These are phyloP conservation scores for Cordyceps farinosa DNA, from an alignment of 2,329 filamentous ascomycete species.

Conservation along the genomic window DNA sequence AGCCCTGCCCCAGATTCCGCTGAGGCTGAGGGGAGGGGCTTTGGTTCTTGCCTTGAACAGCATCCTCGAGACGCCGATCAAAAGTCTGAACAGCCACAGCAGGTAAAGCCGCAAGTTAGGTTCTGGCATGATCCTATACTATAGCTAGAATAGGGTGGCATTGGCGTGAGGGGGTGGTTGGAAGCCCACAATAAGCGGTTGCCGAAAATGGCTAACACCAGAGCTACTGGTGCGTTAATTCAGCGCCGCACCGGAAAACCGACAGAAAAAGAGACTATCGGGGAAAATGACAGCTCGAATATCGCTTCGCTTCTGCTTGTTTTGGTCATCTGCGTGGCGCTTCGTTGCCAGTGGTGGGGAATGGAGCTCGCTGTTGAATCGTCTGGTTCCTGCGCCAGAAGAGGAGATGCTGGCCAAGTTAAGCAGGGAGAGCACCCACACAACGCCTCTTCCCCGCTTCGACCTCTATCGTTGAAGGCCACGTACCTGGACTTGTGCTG, in stretches of 20 bases:
- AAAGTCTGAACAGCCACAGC: not conserved
- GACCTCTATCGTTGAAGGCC: not conserved
- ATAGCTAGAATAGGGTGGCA: not conserved
- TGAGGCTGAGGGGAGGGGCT: not conserved
- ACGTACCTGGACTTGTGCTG: not conserved
- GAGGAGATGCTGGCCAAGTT: conserved; percentile 12
- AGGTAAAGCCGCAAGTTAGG: not conserved
- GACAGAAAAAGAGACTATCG: not conserved
- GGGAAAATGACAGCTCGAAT: not conserved
- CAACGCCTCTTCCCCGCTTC: conserved; percentile 3
- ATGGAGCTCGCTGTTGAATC: not conserved
- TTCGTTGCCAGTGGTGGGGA: not conserved
- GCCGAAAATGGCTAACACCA: not conserved
- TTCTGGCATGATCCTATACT: not conserved
- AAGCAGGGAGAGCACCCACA: conserved; percentile 15
- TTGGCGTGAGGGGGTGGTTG: conserved; percentile 5
- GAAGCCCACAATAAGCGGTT: not conserved
- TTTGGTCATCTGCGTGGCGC: not conserved
- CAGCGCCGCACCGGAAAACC: not conserved
- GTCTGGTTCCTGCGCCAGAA: conserved; percentile 10
- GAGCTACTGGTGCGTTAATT: not conserved
- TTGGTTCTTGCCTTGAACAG: not conserved
- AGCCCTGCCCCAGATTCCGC: not conserved
- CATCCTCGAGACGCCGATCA: not conserved
- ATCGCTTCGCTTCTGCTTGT: not conserved